Conservation (phyloP, 2,329 filamentous ascomycete genomes). For the Phoma sp. region DNA sequence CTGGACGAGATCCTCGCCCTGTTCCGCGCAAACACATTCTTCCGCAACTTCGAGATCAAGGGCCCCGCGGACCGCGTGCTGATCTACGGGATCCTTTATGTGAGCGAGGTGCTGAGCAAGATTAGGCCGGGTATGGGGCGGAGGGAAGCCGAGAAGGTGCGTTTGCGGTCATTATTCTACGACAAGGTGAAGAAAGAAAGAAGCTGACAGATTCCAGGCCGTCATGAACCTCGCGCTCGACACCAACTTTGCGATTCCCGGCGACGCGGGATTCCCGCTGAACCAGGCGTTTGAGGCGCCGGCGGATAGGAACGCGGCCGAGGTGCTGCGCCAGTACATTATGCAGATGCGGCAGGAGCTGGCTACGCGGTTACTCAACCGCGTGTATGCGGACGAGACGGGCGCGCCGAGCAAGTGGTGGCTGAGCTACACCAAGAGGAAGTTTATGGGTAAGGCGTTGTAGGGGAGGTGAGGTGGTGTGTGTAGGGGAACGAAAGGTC, state of each 20-base stretch:
- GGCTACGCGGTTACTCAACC: slow-evolving; percentile 78
- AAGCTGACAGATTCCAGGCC: slow-evolving; percentile 58
- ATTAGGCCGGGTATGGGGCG: slow-evolving; percentile 76
- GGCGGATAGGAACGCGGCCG: slow-evolving; percentile 84
- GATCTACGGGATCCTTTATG: slow-evolving; percentile 95
- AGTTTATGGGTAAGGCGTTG: slow-evolving; percentile 93
- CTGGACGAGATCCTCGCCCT: slow-evolving; percentile 91
- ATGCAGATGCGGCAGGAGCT: slow-evolving; percentile 93
- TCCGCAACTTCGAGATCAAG: slow-evolving; percentile 99
- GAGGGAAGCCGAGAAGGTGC: slow-evolving; percentile 71
- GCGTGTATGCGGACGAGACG: slow-evolving; percentile 80
- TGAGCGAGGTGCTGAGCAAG: slow-evolving; percentile 88
- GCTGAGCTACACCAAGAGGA: slow-evolving; percentile 98
- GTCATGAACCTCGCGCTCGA: slow-evolving; percentile 91
- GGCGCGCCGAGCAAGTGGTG: slow-evolving; percentile 80
- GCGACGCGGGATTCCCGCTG: slow-evolving; percentile 88
- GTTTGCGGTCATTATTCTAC: not conserved
- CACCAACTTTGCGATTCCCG: slow-evolving; percentile 89
- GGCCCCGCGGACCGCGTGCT: slow-evolving; percentile 91
- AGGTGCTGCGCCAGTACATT: slow-evolving; percentile 86
- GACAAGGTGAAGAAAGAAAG: not conserved
- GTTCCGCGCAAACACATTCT: slow-evolving; percentile 98
- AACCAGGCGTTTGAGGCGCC: slow-evolving; percentile 97
- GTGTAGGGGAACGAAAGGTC: not conserved
- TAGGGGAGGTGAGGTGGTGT: slow-evolving; percentile 12